Evolutionary conservation across 192 early-diverging fungal genomes (phyloP), one percentile per base, ranked within the genome.

Genomic region (Chytriomyces sp.): DNA sequence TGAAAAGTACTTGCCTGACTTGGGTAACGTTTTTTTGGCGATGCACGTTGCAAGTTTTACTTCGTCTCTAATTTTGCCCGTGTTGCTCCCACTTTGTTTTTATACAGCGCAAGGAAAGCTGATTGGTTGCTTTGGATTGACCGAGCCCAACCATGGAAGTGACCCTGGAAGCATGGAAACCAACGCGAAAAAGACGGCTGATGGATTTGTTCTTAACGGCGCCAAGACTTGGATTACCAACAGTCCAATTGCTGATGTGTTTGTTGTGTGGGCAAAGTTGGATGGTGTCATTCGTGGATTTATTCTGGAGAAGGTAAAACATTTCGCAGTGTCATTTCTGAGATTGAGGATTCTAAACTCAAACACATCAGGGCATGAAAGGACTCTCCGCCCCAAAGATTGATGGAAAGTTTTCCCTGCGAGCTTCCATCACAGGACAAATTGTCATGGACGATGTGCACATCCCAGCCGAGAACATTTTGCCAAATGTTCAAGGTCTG

Each of bases 201-300:
- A 85, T 61, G 79, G 80, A 6, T 92, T 90, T 80, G 89, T 98
- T 6, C 68, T 99, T 45, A 93, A 89, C 66, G 97, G 97, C 5
- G 88, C 91, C 85, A 99, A 99, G 86, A 98, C 94, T 62, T 99
- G 97, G 97, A 99, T 97, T 82, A 97, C 97, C 71, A 99, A 99
- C 89, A 95, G 95, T 46, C 97, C 97, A 10, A 93, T 99, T 62
- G 97, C 97, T 57, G 96, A 98, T 66, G 92, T 98, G 28, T 97
- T 97, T 87, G 87, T 99, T 28, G 87, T 99, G 26, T 99, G 97
- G 97, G 97, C 95, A 45, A 97, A 95, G 84, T 80, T 83, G 45
- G 91, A 94, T 78, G 91, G 89, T 69, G 89, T 90, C 79, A 98
- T 99, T 79, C 91, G 94, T 64, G 97, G 97, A 1, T 99, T 97